Evolutionary conservation across 305 asterid genomes (phyloP), one percentile per base, ranked within the genome.

Genomic region (Fraxinus albicans): DNA sequence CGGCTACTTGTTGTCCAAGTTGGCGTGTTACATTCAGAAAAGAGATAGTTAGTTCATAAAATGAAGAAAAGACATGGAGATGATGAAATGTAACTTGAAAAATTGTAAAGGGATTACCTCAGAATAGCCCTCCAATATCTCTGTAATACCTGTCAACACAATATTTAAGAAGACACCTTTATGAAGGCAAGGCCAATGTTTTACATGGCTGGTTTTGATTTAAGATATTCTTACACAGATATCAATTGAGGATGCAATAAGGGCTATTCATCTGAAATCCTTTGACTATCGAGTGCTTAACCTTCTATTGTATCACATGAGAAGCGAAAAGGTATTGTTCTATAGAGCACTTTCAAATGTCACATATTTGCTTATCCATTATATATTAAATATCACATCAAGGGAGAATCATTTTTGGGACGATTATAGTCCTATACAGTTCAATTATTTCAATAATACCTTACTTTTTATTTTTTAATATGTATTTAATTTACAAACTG

Each of bases 261-360:
- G 87, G 87, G 99, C 99, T 55, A 89, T 92, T 82, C 93, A 89
- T 87, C 86, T 94, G 88, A 96, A 96, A 87, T 96, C 99, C 67
- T 96, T 96, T 29, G 99, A 96, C 86, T 94, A 92, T 85, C 93
- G 98, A 47, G 94, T 94, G 85, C 91, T 96, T 87, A 93, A 94
- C 90, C 96, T 94, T 86, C 89, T 94, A 69, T 81, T 96, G 73
- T 94, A 92, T 86, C 98, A 92, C 88, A 86, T 96, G 83, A 89
- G 86, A 84, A 90, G 91, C 63, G 94, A 90, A 88, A 85, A 89
- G 98, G 98, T 96, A 91, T 83, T 67, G 25, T 72, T 36, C 53
- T 69, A 55, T 70, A 77, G 70, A 29, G 31, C 74, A 17, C 69
- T 55, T 53, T 38, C 60, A 73, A 8, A 31, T 80, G 31, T 76